Base-by-base conservation (phyloP, 1,284 basidiomycete species). In the Phellinidium pouzarii region DNA sequence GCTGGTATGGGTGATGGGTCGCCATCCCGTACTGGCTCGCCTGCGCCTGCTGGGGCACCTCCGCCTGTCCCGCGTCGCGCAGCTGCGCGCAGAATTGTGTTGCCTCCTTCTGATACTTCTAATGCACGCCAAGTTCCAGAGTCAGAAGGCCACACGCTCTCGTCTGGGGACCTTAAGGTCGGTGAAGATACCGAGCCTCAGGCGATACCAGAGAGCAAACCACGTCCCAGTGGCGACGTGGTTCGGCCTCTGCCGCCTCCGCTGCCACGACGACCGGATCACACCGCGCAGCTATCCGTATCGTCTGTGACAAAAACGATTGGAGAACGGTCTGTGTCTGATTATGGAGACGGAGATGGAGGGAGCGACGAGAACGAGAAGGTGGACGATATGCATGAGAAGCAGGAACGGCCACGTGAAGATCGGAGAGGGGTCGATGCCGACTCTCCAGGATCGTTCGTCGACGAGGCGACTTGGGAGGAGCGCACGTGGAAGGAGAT, bases 401-500 rank as follows among this genome's bases (percentile, higher is more conserved):
- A 40, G 37, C 37, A 40, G 12, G n/a, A 11, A 17, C 43, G 23
- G 17, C 43, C 3, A 11, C 43, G 43, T 17, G 43, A 44, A 19
- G 22, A 14, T 4, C 9, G 17, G 19, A 3, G 37, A 23, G 19
- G 17, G 8, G 14, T 19, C 3, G 23, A 45, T 27, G 36, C 53
- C 4, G 62, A 64, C 46, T 52, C 41, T 40, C 52, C 57, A 25
- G 58, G 64, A 51, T 56, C 59, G 57, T 82, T 76, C 50, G 73
- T 83, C 19, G 77, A 81, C 14, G 80, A 84, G 38, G 71, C 79
- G 20, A 85, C 80, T 2, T 95, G 92, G 93, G 94, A 95, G 68
- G 90, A 91, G 64, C 78, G 85, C 55, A 85, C 88, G 38, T 96
- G 92, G 91, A 85, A 82, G 61, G 86, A 91, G 69, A 68, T 96